Evolutionary conservation across 495 filamentous ascomycete genomes (phyloP).

Genomic region (Daldinia concentrica): DNA sequence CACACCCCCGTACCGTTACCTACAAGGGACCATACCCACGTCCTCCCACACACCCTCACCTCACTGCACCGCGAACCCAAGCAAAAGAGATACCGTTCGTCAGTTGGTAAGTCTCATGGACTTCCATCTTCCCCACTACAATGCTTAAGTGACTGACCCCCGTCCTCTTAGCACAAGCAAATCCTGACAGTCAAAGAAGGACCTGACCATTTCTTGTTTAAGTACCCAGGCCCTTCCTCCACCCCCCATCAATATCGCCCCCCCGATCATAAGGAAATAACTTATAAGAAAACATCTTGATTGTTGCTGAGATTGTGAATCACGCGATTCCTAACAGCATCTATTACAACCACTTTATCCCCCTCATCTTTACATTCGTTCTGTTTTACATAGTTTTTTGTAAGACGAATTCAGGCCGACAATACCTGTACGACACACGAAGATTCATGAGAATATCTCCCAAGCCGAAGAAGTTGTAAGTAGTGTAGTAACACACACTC

Average conservation of each 20-base stretch:
- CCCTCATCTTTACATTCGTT: constrained; percentile 42
- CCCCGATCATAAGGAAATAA: constrained; percentile 39
- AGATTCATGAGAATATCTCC: constrained; percentile 5
- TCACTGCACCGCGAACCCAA: constrained; percentile 35
- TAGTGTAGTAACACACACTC: constrained; percentile 38
- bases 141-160: constrained; percentile 35
- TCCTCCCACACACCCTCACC: constrained; percentile 34
- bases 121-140: constrained; percentile 42
- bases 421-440: constrained; percentile 34
- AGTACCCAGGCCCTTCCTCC: constrained; percentile 39
- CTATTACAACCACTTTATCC: constrained; percentile 36
- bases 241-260: constrained; percentile 41
- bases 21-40: constrained; percentile 38
- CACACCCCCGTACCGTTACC: constrained; percentile 28
- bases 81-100: constrained; percentile 44
- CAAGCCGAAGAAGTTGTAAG: constrained; percentile 46
- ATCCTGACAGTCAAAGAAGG: constrained; percentile 30
- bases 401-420: constrained; percentile 43
- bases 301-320: constrained; percentile 44
- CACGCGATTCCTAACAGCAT: constrained; percentile 39
- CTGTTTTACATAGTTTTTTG: constrained; percentile 46
- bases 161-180: constrained; percentile 24
- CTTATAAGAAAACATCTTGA: constrained; percentile 44
- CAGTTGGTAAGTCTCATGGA: constrained; percentile 43
- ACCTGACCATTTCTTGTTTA: constrained; percentile 36